A percentile compares a stretch with the other conserved stretches of the same genome.
phyloP scores from a whole-genome alignment of 1,284 basidiomycete species.

The Wolfiporia cocos region DNA sequence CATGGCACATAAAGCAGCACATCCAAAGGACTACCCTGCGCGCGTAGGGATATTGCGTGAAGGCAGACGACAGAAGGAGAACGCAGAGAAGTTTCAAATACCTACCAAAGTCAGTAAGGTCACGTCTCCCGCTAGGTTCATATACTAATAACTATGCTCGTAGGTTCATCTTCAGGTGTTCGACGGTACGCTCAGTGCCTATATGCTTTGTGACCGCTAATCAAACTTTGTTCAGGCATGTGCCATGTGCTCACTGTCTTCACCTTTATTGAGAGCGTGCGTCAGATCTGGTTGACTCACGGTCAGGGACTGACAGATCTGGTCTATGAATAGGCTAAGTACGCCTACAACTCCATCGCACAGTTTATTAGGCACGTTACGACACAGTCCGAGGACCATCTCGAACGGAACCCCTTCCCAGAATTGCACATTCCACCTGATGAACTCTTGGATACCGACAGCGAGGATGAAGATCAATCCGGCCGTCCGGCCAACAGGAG shows the following conservation, averaged over 20 bases:
- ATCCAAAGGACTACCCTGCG: conserved; percentile 66
- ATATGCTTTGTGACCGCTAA: background rate
- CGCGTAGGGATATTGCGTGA: conserved; percentile 48
- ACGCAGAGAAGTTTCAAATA: conserved; percentile 44
- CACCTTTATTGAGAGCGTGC: conserved; percentile 56
- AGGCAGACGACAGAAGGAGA: conserved; percentile 43
- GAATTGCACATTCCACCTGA: conserved; percentile 31
- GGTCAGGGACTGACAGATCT: background rate
- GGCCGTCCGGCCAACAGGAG: background rate
- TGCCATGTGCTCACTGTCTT: conserved; percentile 69
- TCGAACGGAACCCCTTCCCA: conserved; percentile 40
- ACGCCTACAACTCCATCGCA: conserved; percentile 51
- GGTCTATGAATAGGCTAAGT: conserved; percentile 38
- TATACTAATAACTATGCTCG: background rate
- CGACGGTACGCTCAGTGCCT: conserved; percentile 34
- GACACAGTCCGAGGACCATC: conserved; percentile 27
- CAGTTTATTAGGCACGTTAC: conserved; percentile 52
- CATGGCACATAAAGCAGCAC: conserved; percentile 77
- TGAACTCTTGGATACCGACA: conserved; percentile 18
- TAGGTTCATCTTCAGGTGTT: conserved; percentile 74
- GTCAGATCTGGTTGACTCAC: conserved; percentile 13
- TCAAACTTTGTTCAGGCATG: conserved; percentile 37
- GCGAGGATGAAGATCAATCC: conserved; percentile 12
- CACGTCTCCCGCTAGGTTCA: background rate
- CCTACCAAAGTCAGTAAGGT: conserved; percentile 57